phyloP scores from a whole-genome alignment of 768 basidiomycete species.

The Galerina marginata region DNA sequence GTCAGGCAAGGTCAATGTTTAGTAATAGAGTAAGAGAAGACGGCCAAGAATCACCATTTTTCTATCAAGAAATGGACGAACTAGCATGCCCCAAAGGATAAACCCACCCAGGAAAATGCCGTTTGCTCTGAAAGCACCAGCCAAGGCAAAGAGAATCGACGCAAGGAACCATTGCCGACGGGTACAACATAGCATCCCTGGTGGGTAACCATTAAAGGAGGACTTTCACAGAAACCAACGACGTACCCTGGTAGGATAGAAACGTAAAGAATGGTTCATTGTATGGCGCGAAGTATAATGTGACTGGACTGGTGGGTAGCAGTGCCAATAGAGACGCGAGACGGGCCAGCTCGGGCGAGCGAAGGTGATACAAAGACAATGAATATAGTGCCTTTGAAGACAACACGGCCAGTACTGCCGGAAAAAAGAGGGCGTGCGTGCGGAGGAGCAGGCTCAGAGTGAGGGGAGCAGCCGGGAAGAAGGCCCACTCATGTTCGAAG shows the following conservation, averaged over 20 bases:
- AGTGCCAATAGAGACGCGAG: constrained; percentile 72
- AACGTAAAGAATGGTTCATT: constrained; percentile 88
- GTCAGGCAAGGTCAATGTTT: constrained; percentile 3
- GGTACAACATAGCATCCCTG: constrained; percentile 68
- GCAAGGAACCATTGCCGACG: constrained; percentile 57
- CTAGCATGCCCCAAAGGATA: constrained; percentile 72
- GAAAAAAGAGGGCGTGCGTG: constrained; percentile 36
- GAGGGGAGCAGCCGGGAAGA: constrained; percentile 72
- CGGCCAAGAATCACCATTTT: constrained; percentile 34
- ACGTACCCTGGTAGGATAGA: constrained; percentile 73
- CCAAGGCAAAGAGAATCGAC: constrained; percentile 64
- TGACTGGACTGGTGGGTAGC: constrained; percentile 80
- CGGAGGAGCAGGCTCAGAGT: constrained; percentile 49
- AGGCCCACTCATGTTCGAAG: constrained; percentile 89
- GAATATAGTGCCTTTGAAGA: constrained; percentile 55
- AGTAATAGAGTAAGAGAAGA: not conserved
- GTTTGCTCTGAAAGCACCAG: constrained; percentile 76
- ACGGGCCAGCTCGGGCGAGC: constrained; percentile 61
- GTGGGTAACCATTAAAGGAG: not conserved
- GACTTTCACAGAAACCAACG: constrained; percentile 9
- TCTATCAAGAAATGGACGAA: constrained; percentile 53
- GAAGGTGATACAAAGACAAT: constrained; percentile 63
- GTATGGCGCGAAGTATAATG: constrained; percentile 74
- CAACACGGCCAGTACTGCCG: constrained; percentile 44
- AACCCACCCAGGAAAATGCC: constrained; percentile 80